Conservation (phyloP, 768 basidiomycete species). For the Suillus subaureus region DNA sequence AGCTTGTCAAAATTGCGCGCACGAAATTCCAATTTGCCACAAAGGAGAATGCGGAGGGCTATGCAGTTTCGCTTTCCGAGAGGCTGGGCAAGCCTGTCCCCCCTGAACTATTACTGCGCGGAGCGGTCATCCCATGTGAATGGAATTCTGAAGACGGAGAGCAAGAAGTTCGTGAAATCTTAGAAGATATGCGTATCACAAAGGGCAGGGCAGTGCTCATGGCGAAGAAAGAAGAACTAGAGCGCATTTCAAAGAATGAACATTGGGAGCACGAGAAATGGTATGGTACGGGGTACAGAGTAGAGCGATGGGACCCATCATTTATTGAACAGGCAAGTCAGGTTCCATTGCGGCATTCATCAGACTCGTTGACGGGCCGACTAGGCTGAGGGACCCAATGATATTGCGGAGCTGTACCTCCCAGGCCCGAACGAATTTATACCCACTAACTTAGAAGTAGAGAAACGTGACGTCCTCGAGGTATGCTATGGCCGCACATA, state of each 20-base stretch:
- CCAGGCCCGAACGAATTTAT: constrained; percentile 91
- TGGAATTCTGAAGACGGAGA: constrained; percentile 62
- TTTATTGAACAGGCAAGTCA: constrained; percentile 56
- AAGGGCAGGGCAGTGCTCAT: constrained; percentile 75
- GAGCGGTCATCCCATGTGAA: constrained; percentile 68
- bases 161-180: constrained; percentile 58
- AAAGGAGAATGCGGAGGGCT: constrained; percentile 76
- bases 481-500: constrained; percentile 38
- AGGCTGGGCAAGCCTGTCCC: constrained; percentile 82
- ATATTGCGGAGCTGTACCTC: constrained; percentile 69
- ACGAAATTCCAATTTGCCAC: constrained; percentile 88
- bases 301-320: constrained; percentile 67
- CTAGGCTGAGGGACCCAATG: constrained; percentile 66
- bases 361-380: constrained; percentile 8
- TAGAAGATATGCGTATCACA: constrained; percentile 59
- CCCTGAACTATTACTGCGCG: constrained; percentile 72
- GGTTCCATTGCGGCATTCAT: background rate
- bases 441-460: constrained; percentile 82
- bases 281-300: constrained; percentile 88
- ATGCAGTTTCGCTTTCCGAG: constrained; percentile 76
- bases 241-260: constrained; percentile 51
- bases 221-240: constrained; percentile 68
- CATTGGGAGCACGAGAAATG: constrained; percentile 83
- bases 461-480: constrained; percentile 67
- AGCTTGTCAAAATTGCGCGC: constrained; percentile 68